These are phyloP conservation scores for Colletotrichum horii DNA, from an alignment of 2,329 filamentous ascomycete species.

Conservation along the genomic window DNA sequence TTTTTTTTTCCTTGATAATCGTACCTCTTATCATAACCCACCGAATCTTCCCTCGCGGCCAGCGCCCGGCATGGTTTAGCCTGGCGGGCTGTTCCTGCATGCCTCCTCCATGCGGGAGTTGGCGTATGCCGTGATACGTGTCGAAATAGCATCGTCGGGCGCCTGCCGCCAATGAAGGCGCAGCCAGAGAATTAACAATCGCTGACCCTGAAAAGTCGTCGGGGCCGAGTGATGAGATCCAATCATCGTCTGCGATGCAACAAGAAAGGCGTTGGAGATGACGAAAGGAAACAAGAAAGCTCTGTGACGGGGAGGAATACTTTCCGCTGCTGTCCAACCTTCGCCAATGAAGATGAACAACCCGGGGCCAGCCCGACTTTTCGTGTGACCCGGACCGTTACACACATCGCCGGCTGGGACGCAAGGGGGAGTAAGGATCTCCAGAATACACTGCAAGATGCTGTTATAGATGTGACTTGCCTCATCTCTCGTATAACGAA, in stretches of 20 bases:
- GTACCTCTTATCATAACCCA: not conserved
- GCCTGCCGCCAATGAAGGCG: not conserved
- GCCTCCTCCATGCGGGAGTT: not conserved
- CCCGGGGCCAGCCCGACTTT: not conserved
- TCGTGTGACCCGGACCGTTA: not conserved
- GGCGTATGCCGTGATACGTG: not conserved
- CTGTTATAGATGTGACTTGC: not conserved
- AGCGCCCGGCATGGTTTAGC: not conserved
- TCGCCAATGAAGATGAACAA: not conserved
- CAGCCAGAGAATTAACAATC: not conserved
- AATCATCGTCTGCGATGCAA: not conserved
- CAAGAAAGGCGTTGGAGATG: not conserved
- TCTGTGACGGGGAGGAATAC: not conserved
- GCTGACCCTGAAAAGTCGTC: not conserved
- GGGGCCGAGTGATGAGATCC: not conserved
- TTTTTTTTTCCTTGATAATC: not conserved
- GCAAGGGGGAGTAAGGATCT: conserved; percentile 2
- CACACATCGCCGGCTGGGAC: conserved; percentile 2
- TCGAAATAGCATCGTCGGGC: not conserved
- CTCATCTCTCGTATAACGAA: not conserved
- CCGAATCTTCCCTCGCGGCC: not conserved
- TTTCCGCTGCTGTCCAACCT: not conserved
- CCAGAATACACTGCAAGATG: conserved; percentile 4
- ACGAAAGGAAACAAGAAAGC: not conserved
- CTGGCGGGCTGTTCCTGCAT: not conserved